Conservation (phyloP, 495 filamentous ascomycete species). For the Xylaria bambusicola region DNA sequence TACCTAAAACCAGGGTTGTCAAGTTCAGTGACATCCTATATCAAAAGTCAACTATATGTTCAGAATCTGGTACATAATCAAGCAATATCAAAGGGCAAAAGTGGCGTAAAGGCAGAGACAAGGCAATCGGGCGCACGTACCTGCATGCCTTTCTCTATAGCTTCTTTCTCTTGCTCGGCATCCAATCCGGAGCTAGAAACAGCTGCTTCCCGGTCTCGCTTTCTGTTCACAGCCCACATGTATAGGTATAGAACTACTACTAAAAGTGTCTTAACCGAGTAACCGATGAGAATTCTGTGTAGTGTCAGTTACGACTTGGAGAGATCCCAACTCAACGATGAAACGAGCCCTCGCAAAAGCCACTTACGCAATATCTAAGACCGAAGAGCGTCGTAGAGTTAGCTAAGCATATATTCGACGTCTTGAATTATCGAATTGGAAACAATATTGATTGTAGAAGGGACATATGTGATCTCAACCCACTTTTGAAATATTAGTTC, state of each 20-base stretch:
- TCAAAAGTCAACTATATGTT: background rate
- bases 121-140: background rate
- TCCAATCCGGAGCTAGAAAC: conserved; percentile 24
- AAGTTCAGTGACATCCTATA: conserved; percentile 54
- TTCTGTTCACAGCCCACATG: conserved; percentile 57
- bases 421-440: background rate
- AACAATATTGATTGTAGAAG: too few relatives aligned
- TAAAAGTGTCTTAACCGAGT: conserved; percentile 50
- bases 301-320: background rate
- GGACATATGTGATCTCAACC: background rate
- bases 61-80: too few relatives aligned
- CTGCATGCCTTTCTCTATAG: conserved; percentile 57
- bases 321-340: background rate
- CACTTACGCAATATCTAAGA: conserved; percentile 45
- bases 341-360: background rate
- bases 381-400: background rate
- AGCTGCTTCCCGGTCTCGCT: conserved; percentile 49
- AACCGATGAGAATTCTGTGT: conserved; percentile 52
- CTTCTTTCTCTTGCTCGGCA: conserved; percentile 46
- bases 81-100: background rate
- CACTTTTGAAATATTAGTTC: conserved; percentile 7
- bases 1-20: conserved; percentile 60
- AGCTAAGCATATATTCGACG: background rate
- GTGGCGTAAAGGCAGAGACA: background rate
- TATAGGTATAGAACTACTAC: conserved; percentile 52